Base-by-base conservation (phyloP, 306 rosid species). In the Sechiopsis laciniata region DNA sequence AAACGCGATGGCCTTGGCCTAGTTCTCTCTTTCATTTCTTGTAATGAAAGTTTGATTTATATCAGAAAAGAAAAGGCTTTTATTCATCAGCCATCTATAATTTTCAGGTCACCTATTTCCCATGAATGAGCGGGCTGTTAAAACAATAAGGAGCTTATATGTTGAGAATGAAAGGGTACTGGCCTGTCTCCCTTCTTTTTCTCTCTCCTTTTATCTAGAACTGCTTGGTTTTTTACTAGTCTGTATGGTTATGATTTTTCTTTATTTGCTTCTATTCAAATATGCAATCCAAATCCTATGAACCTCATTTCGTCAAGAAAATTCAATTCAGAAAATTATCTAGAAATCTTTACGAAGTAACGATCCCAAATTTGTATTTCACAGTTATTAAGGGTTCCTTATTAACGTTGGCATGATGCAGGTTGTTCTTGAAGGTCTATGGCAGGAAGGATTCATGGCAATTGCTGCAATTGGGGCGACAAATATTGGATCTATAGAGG, bases 401-500 rank as follows among this genome's bases (percentile, higher is more conserved):
- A 14, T 71, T 71, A 32, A 32, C 6, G 10, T 16, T 60, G 59
- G 48, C 20, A 51, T 46, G 35, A 50, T 32, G 55, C 85, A 93
- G 97, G 96, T 93, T 81, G 85, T 93, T 74, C 97, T 93, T 75
- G 98, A 93, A 93, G 98, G 97, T 84, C 83, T 81, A 14, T 93
- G 98, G 96, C 76, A 74, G 78, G 89, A 87, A 86, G 98, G 97
- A 81, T 88, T 78, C 77, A 88, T 93, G 94, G 91, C 98, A 10
- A 87, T 90, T 78, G 96, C 96, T 71, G 97, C 96, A n/a, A 53
- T 93, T 77, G 98, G 98, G 1, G 98, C 98, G 57, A 86, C 96
- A 63, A 93, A 87, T 80, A 88, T 88, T 77, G 98, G 98, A 68
- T 93, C 98, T 74, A 88, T 90, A 72, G 85, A 90, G 98, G 98